These are phyloP conservation scores for Sporothrix humicola DNA, from an alignment of 2,329 filamentous ascomycete genomes.

Conservation along the genomic window DNA sequence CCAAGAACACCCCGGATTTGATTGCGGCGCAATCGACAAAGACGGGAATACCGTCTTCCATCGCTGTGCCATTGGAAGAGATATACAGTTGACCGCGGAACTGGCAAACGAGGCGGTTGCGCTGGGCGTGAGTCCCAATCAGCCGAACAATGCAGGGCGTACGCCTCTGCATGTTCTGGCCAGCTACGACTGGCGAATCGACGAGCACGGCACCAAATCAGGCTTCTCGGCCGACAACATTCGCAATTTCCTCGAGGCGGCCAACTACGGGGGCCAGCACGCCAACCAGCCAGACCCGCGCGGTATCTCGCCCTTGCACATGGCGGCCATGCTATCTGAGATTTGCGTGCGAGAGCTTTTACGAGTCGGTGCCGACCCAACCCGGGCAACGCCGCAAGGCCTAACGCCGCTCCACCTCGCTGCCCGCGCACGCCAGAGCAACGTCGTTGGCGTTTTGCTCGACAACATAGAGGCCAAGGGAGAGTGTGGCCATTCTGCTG, in stretches of 20 bases:
- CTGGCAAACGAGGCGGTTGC: background rate
- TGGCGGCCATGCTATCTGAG: background rate
- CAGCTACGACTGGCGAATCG: background rate
- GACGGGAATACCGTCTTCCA: too few species aligned
- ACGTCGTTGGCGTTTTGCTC: background rate
- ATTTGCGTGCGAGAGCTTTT: background rate
- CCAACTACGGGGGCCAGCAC: background rate
- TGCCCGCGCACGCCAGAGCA: conserved; percentile 11
- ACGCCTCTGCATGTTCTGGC: background rate
- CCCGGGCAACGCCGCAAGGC: background rate
- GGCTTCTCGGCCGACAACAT: background rate
- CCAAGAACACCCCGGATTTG: too few species aligned
- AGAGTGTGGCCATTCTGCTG: background rate
- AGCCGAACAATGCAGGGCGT: background rate
- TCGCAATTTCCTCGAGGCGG: background rate
- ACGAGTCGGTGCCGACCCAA: background rate
- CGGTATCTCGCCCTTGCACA: background rate
- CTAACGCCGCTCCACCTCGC: conserved; percentile 1
- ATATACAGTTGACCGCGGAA: too few species aligned
- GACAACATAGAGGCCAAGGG: background rate
- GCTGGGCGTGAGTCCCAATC: background rate
- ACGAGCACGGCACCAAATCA: background rate
- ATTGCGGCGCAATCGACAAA: too few species aligned
- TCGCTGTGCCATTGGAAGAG: too few species aligned
- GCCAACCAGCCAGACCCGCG: background rate